These are phyloP conservation scores for Pleurotus pulmonarius DNA, from an alignment of 768 basidiomycete genomes.

Conservation along the genomic window DNA sequence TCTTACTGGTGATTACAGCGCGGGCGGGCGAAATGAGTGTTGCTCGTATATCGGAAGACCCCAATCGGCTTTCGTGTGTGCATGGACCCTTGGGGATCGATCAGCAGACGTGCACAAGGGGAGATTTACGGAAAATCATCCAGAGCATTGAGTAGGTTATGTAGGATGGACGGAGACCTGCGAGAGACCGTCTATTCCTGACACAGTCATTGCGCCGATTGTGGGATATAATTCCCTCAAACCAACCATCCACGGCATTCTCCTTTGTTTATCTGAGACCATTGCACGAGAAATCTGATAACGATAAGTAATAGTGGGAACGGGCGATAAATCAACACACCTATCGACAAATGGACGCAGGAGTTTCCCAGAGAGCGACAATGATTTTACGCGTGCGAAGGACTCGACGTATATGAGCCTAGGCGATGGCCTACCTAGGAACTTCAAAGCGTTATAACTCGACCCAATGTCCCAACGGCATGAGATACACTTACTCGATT, in stretches of 20 bases:
- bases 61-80: too few relatives aligned
- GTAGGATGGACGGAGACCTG: too few relatives aligned
- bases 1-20: too few relatives aligned
- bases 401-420: constrained; percentile 87
- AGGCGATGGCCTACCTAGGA: constrained; percentile 71
- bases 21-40: too few relatives aligned
- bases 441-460: constrained; percentile 35
- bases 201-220: too few relatives aligned
- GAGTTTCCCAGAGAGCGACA: constrained; percentile 84
- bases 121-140: too few relatives aligned
- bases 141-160: too few relatives aligned
- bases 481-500: constrained; percentile 54
- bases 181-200: too few relatives aligned
- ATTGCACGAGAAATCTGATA: constrained; percentile 84
- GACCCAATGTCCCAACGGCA: neutral
- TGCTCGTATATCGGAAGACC: too few relatives aligned
- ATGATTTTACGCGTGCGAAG: constrained; percentile 78
- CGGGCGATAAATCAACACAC: constrained; percentile 30
- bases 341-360: constrained; percentile 80
- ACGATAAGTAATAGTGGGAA: constrained; percentile 1
- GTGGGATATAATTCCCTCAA: constrained; percentile 24
- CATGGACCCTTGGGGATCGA: too few relatives aligned
- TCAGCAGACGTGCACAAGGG: too few relatives aligned
- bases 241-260: constrained; percentile 66
- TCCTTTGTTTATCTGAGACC: constrained; percentile 60